These are phyloP conservation scores for Scedosporium boydii DNA, from an alignment of 2,329 filamentous ascomycete genomes.

Conservation along the genomic window DNA sequence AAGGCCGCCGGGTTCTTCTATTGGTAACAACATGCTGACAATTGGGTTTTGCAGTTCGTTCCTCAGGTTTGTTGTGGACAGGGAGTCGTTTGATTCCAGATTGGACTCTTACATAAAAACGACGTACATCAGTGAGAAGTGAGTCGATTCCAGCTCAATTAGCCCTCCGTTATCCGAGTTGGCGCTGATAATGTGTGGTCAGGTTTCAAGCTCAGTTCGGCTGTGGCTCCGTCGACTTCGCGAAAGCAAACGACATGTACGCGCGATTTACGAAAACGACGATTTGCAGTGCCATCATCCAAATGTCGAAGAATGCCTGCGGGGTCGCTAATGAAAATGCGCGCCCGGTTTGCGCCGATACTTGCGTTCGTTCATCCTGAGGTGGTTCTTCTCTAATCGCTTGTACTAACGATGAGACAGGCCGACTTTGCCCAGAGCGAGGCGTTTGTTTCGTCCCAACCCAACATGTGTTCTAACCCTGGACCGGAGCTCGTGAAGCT, in stretches of 20 bases:
- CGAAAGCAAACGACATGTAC: constrained; percentile 74
- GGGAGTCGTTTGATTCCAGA: constrained; percentile 66
- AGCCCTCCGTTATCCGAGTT: neutral
- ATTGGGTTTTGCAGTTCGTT: constrained; percentile 57
- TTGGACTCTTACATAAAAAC: constrained; percentile 64
- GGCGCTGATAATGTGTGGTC: constrained; percentile 24
- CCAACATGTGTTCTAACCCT: constrained; percentile 59
- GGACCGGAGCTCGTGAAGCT: constrained; percentile 58
- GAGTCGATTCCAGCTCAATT: constrained; percentile 22
- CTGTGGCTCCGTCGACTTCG: constrained; percentile 66
- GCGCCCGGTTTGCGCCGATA: constrained; percentile 75
- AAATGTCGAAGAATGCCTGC: constrained; percentile 71
- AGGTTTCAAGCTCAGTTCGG: constrained; percentile 73
- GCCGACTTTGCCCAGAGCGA: constrained; percentile 83
- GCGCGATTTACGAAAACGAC: constrained; percentile 88
- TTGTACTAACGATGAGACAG: constrained; percentile 27
- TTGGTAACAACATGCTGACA: neutral
- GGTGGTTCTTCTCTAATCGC: neutral
- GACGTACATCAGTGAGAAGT: constrained; percentile 72
- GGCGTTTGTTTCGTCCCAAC: constrained; percentile 69
- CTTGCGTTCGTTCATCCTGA: constrained; percentile 47
- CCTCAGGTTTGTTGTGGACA: constrained; percentile 69
- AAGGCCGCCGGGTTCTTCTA: neutral
- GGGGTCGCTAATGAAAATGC: constrained; percentile 53
- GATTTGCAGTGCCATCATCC: constrained; percentile 87